Evolutionary conservation across 768 basidiomycete species (phyloP), one percentile per base, ranked within the genome.

Genomic region (Phlegmacium glaucopus): DNA sequence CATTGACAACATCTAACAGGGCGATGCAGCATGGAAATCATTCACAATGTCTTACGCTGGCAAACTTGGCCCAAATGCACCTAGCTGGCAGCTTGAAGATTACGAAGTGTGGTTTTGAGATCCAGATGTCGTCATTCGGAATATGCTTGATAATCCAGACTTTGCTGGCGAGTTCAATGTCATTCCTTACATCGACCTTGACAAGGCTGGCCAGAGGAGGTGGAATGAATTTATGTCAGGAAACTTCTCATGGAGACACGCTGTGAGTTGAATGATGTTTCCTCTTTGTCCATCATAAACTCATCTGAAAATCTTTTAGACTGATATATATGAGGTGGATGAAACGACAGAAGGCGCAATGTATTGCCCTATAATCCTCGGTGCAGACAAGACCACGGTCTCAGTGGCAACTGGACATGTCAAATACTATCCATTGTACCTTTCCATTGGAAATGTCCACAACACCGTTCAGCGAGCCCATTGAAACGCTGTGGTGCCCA

Each of bases 181-280:
- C 16, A 42, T 50, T 9, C 67, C 66, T 0, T 65, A 52, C 44
- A 45, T 55, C 13, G 60, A 0, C 44, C 58, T 30, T 49, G 60
- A 0, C n/a, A n/a, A n/a, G n/a, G n/a, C n/a, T n/a, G n/a, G n/a
- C n/a, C n/a, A n/a, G n/a, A n/a, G n/a, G n/a, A 48, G 42, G 0
- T 63, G 57, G 53, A 43, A 35, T 12, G 56, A 72, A 37, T 56
- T 71, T 8, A 70, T 72, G 65, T 68, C 67, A 0, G 67, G 60
- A 0, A 61, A 63, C 34, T 72, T 53, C 42, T 56, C 60, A 0
- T 72, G 60, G 62, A 45, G 50, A 6, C 30, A 32, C 62, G 67
- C 43, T 58, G 30, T 32, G 13, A 8, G 30, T 32, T 13, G 8
- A 32, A 39, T 22, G 9, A 16, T 39, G 9, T 39, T 11, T 10